phyloP scores from a whole-genome alignment of 345 rosid genomes.

The Mangifera indica region DNA sequence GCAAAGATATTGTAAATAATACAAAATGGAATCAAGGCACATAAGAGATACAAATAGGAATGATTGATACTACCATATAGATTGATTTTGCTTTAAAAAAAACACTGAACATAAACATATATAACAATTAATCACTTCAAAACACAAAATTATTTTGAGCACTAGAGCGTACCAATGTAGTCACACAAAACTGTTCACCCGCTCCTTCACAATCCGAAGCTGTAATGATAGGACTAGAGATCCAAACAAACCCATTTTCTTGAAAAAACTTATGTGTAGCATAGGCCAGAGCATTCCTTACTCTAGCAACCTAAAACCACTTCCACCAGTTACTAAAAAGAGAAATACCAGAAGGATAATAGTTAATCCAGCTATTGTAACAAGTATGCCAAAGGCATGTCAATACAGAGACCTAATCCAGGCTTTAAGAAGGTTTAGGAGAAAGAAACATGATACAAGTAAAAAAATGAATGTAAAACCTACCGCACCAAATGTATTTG shows the following conservation, averaged over 20 bases:
- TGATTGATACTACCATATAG: not conserved
- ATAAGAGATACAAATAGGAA: not conserved
- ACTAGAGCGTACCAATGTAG: slow-evolving; percentile 72
- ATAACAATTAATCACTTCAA: not conserved
- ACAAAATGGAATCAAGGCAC: not conserved
- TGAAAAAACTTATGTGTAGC: slow-evolving; percentile 95
- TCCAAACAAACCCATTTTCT: slow-evolving; percentile 94
- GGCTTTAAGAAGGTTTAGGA: not conserved
- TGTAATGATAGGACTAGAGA: slow-evolving; percentile 94
- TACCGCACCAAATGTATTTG: slow-evolving; percentile 95
- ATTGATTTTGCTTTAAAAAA: not conserved
- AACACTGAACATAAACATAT: not conserved
- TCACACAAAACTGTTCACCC: slow-evolving; percentile 97
- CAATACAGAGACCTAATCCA: not conserved
- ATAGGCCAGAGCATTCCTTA: slow-evolving; percentile 89
- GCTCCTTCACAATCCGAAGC: slow-evolving; percentile 99
- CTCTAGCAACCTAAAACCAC: slow-evolving; percentile 76
- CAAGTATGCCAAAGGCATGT: not conserved
- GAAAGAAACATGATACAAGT: not conserved
- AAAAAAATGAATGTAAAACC: slow-evolving; percentile 24
- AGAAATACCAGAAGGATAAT: slow-evolving; percentile 6
- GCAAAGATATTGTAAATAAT: not conserved
- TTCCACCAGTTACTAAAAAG: slow-evolving; percentile 16
- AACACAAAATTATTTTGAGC: slow-evolving; percentile 14
- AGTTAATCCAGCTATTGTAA: not conserved